Evolutionary conservation across 176 grass and related monocot genomes (phyloP), one percentile per base, ranked within the genome.

Genomic region (Ananas comosus): DNA sequence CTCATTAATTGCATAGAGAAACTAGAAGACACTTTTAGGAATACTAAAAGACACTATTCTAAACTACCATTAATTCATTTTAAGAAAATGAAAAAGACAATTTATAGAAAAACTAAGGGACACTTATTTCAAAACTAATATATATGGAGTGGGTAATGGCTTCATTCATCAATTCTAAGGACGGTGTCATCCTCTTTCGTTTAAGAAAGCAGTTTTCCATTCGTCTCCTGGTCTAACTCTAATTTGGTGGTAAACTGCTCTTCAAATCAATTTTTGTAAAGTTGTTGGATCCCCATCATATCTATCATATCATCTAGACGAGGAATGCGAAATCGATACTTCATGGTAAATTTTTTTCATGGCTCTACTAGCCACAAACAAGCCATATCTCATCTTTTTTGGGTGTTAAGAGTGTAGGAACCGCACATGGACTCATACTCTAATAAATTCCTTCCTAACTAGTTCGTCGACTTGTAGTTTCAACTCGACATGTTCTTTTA

Each of bases 151-250:
- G 28, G 4, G 3, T 29, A 29, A 29, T 29, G 3, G 3, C 2
- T 29, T 29, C 28, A 29, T 29, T 4, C 28, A 29, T 29, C 3
- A 29, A 29, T 29, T 29, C 2, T 3, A 29, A 29, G 28, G 28
- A 29, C 28, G 2, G 28, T 29, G 28, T 29, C 28, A 1, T 19
- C 29, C 12, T 75, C 72, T 5, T 24, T 75, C 13, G 54, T 75
- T 17, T 75, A n/a, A 65, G 12, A 75, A 75, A 9, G 72, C 16
- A 6, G 42, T 75, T 13, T 75, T 75, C 54, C 72, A 75, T 66
- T 75, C 59, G 13, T 66, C 29, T 50, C 72, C 42, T 1, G n/a
- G 14, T 10, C 33, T 11, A 11, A 75, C 24, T n/a, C 28, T 56
- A 75, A 75, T 75, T 48, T 75, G 25, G 48, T 75, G 27, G 9